Evolutionary conservation across 306 rosid species (phyloP), one percentile per base, ranked within the genome.

Genomic region (Elaeagnus macrophylla): DNA sequence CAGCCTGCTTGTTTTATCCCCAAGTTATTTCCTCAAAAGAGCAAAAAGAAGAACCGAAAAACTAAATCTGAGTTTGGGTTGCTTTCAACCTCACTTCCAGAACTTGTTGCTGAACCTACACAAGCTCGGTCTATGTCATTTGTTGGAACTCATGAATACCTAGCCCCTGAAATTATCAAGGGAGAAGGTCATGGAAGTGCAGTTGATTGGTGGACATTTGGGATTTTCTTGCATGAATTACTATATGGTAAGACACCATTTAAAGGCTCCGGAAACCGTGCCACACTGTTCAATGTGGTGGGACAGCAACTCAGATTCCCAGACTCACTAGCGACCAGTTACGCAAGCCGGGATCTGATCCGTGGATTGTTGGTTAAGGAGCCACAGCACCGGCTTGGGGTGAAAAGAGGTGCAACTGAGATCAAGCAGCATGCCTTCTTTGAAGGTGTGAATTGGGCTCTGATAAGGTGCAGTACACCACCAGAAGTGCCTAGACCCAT

Each of bases 101-200:
- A 91, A 82, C 96, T 91, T 6, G 89, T 91, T n/a, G 99, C 96
- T 0, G 99, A 91, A 81, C 99, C 99, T 55, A 91, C 99, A 35
- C 50, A 75, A 36, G 99, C 99, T 38, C 85, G 99, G 36, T 91
- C 99, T 14, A 91, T 80, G 99, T 91, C 99, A 41, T 91, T 91
- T 37, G 99, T 91, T 16, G 99, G 99, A 45, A 91, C 99, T 50
- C 99, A 91, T 13, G 99, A 91, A 63, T 91, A 91, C 70, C 86
- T 91, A 50, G 99, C 99, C 66, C 99, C 99, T 17, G 99, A 91
- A 76, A 87, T 91, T 13, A 91, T 91, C 70, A 87, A 84, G 65
- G 96, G 96, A 53, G 96, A 91, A 72, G 99, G 99, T 59, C 99
- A 91, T 64, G 99, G 99, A 55, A 91, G 99, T 61, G 99, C 99